Base-by-base conservation (phyloP, 2,329 filamentous ascomycete genomes). In the Alternaria longipes region DNA sequence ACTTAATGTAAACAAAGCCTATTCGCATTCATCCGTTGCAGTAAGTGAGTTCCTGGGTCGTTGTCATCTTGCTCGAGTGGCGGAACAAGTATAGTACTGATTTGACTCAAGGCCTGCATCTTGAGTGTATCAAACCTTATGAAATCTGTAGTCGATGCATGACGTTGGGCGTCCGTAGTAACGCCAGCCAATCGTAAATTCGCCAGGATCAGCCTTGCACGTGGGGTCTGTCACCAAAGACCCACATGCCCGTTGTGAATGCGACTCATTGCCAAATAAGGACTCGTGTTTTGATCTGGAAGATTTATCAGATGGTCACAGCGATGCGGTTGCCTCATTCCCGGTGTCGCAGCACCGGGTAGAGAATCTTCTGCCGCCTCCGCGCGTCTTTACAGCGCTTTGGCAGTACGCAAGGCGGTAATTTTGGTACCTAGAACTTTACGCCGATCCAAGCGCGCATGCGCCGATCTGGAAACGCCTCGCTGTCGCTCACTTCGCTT, bases 171-270 rank as follows among this genome's bases (percentile, higher is more conserved):
- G 26, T 40, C 52, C 57, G 32, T 18, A 44, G 45, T 56, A 38
- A 28, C 9, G 53, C 57, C 51, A 54, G 38, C 57, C 57, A 59
- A 60, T 56, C 7, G 18, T 4, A 14, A 20, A 47, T 30, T 46
- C 53, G 11, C 34, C 12, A 26, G 22, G 4, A 30, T 40, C 22
- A 40, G 44, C 30, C 44, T 49, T 32, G 34, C 44, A 49, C 44
- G 24, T 49, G 44, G 24, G 14, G 20, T 30, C 26, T 38, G 24
- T 49, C 44, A 40, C 24, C 44, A 30, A 20, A 20, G 36, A 26
- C 18, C 34, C 34, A 42, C 50, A 26, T 38, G 14, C 34, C 46
- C 46, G 30, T 22, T 36, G 8, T 16, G 32, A 16, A 22, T 22
- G 32, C 32, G 46, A 36, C 32, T 22, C 46, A 18, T 36, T 24